Base-by-base conservation (phyloP, 192 early-diverging fungal species). In the Podila horticola region DNA sequence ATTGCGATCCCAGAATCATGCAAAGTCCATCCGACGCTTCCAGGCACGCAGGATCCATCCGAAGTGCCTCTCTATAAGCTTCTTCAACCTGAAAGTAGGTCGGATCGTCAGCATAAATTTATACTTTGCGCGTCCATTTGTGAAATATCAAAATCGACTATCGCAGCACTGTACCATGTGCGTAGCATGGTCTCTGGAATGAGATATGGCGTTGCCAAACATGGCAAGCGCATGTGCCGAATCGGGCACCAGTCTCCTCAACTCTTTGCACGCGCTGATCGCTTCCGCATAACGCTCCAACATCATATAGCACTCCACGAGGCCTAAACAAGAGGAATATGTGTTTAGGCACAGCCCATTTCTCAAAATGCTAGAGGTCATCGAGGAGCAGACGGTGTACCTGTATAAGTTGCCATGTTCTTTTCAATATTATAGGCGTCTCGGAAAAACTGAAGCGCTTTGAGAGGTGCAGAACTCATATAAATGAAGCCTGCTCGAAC, bases 231-330 rank as follows among this genome's bases (percentile, higher is more conserved):
- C 74, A 1, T 66, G 67, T 4, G 74, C 74, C 11, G 10, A 70
- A 2, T 70, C 63, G 0, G 68, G 64, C 67, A 69, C 69, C 24
- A 69, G 51, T 33, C 12, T 60, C 57, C 22, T 65, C 7, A 57
- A 63, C 17, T 76, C 74, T 19, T 66, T 65, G 4, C 67, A 67
- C 22, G 49, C 64, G 0, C 30, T 63, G 17, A 65, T 17, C 9
- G 74, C 74, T 61, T 76, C 67, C 60, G 26, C 20, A 19, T 50
- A 36, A n/a, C 74, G 74, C 13, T 71, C 74, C 29, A 71, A 33
- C 20, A 65, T 29, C 19, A 76, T 60, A 28, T 76, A 69, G 28
- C 67, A 20, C 5, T 65, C 65, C 9, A 76, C 68, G 2, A 76
- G 64, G 1, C 68, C 74, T 76, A 71, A 33, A 5, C 11, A 20